These are phyloP conservation scores for Excoecaria cochinchinensis DNA, from an alignment of 345 rosid species.

Conservation along the genomic window DNA sequence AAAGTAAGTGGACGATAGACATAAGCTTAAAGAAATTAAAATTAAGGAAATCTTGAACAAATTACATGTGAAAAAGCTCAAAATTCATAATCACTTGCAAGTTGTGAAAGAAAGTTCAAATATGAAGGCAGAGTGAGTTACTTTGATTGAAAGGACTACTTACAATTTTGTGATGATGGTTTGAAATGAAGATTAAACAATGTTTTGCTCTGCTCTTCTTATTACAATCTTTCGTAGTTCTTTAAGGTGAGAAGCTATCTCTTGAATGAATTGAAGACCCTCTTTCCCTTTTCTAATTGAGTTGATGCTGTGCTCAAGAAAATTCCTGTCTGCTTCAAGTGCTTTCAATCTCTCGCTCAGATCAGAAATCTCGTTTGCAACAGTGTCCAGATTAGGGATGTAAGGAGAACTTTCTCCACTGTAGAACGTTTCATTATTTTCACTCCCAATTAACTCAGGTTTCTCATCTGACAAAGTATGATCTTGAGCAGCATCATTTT, in stretches of 20 bases:
- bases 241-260: slow-evolving; percentile 49
- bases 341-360: slow-evolving; percentile 47
- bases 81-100: too few species aligned
- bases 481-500: slow-evolving; percentile 15
- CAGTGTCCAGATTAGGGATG: slow-evolving; percentile 12
- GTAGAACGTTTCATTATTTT: slow-evolving; percentile 6
- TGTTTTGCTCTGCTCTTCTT: slow-evolving; percentile 27
- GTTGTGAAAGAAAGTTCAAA: too few species aligned
- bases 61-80: background rate
- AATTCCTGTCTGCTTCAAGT: slow-evolving; percentile 46
- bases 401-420: background rate
- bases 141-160: slow-evolving; percentile 4
- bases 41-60: background rate
- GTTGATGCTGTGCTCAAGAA: slow-evolving; percentile 48
- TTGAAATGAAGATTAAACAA: slow-evolving; percentile 22
- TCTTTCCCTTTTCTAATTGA: slow-evolving; percentile 44
- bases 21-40: background rate
- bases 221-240: slow-evolving; percentile 37
- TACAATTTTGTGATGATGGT: slow-evolving; percentile 32
- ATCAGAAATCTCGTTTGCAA: slow-evolving; percentile 33
- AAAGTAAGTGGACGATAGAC: background rate
- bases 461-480: slow-evolving; percentile 16
- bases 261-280: slow-evolving; percentile 42
- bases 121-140: background rate
- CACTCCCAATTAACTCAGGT: background rate